Evolutionary conservation across 2,329 filamentous ascomycete genomes (phyloP), one percentile per base, ranked within the genome.

Genomic region (Fusarium chuoi): DNA sequence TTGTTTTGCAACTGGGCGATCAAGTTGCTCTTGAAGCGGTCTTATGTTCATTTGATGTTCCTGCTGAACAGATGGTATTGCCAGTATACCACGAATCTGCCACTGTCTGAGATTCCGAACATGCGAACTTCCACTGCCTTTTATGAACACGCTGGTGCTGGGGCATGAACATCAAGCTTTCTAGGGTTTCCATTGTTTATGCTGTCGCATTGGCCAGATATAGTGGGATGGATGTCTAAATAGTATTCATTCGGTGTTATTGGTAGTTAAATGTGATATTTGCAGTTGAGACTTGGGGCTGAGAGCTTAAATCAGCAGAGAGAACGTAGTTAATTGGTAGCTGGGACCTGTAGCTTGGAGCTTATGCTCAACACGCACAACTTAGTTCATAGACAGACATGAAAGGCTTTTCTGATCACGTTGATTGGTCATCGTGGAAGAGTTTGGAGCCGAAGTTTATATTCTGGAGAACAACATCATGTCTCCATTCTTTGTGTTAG

Each of bases 401-500:
- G 7, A 1, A 49, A 30, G 22, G 15, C 0, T 13, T 18, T 13
- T 30, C 28, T 18, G 22, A n/a, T 11, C 28, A n/a, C 11, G 6
- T 24, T 24, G 24, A 49, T 33, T 18, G n/a, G 48, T 24, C 48
- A 33, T 3, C 12, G 7, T 14, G 7, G 0, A 18, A 24, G 2
- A 4, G 22, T 24, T 24, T n/a, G 14, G 2, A 17, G 7, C 7
- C 6, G 17, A 49, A 51, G 22, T 6, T 7, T 10, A 24, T 24
- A 7, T 33, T 24, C 7, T 24, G 22, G 8, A 33, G 17, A 14
- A 6, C 4, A 30, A 8, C 26, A 17, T 6, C 20, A 17, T 17
- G 2, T 5, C 9, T 22, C 7, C 4, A 7, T 3, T 30, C 3
- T 30, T 22, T 48, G 9, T 5, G 3, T 22, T 17, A 8, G 46